Evolutionary conservation across 306 rosid genomes (phyloP), one percentile per base, ranked within the genome.

Genomic region (Cucumis hystrix): DNA sequence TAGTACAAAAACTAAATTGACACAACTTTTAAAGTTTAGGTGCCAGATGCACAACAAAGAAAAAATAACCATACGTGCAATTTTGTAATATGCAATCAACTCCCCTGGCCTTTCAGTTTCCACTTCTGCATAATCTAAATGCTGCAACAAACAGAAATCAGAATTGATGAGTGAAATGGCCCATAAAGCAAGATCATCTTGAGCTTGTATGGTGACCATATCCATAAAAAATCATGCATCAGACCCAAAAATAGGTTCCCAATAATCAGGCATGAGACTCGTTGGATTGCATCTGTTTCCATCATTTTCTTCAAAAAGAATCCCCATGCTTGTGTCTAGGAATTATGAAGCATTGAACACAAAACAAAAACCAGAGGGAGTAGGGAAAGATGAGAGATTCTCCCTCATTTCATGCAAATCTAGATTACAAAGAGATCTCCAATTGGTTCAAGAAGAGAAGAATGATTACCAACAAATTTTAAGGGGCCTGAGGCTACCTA

Each of bases 71-170:
- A 79, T 84, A 95, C 97, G 81, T 39, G 98, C 93, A 89, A 95
- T 95, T 83, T 90, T 95, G 89, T 95, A 95, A 83, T 95, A 95
- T 77, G 98, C 97, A 81, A 87, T 89, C 81, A 92, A 72, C 86
- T 95, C 98, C 82, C 98, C 98, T 51, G 97, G 93, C 33, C 90
- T 81, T 80, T 90, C 96, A 59, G 96, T 73, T 77, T 88, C 54
- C 83, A 89, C 92, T 25, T 85, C 86, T 82, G 81, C 82, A 84
- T 59, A 85, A 89, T 95, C 96, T 86, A 95, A 84, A 85, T 95
- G 98, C 98, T 95, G 92, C 91, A 85, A 83, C 78, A 20, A 81
- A 86, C 39, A 47, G 45, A 72, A 78, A 78, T 83, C 73, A 59
- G 84, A 76, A 74, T 57, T 81, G 59, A 63, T 47, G 28, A 47